Base-by-base conservation (phyloP, 164 flowering plant species). In the Sedum album region DNA sequence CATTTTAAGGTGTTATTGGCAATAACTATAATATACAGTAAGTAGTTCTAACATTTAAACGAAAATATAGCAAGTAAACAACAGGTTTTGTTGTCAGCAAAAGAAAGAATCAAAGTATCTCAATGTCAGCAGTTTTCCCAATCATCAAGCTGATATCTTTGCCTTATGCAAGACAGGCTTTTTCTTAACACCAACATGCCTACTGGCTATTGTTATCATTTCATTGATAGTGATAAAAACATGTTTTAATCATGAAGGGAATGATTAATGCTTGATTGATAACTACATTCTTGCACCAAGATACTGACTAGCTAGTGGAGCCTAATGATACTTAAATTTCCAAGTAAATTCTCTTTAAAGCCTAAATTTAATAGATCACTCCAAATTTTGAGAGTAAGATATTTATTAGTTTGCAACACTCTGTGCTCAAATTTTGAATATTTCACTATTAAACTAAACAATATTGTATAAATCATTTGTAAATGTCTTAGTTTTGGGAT, bases 81-180 rank as follows among this genome's bases (percentile, higher is more conserved):
- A 95, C 96, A 76, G 99, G 94, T 76, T 95, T 95, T 42, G 99
- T 97, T 35, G 96, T 80, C 25, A 95, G 97, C 83, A 95, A 81
- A 92, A 97, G 73, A 95, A 85, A 65, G 97, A 82, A 80, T 95
- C 92, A n/a, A 67, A 95, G 72, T 66, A 95, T 86, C 79, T 92
- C 99, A 72, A 87, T 69, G 10, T 95, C 97, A 72, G 97, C 94
- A 76, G 94, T 83, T 84, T 92, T 92, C 99, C n/a, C 99, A 95
- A 1, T 95, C 99, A 66, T 88, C 96, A 17, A 92, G 11, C 99
- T 92, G 66, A 95, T 83, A 79, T 95, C 99, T 78, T 95, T 95
- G 68, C 91, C 97, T 41, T 77, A 91, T 69, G 78, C 83, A 69
- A 95, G 80, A 79, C 76, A 81, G 65, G 90, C 82, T 80, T 91